Base-by-base conservation (phyloP, 2,329 filamentous ascomycete genomes). In the Colletotrichum noveboracense region DNA sequence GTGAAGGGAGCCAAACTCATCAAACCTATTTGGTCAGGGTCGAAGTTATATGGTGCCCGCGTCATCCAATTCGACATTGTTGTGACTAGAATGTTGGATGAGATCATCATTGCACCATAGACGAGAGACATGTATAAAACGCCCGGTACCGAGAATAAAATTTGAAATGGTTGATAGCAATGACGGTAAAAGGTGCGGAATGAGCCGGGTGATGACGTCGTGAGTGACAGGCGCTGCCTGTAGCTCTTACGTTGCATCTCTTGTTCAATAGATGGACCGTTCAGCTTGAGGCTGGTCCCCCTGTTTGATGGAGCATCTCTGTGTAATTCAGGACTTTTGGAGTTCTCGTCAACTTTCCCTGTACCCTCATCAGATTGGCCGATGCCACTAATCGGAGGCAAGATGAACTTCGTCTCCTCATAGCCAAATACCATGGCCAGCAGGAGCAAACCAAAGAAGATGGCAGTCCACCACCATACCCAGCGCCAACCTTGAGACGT, bases 381-480 rank as follows among this genome's bases (percentile, higher is more conserved):
- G 2, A 64, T 34, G 14, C 34, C 61, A 21, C 36, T 34, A 18
- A 64, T 64, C 0, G 61, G 18, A 32, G 34, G 34, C n/a, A 34
- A 21, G 14, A 21, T 16, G 21, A 64, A 43, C 61, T 43, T 64
- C 7, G 61, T 64, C 61, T 64, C 61, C 32, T 64, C 61, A 5
- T 86, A 89, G 14, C 82, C 76, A 67, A 89, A 88, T 2, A 85
- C 36, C 55, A 89, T 84, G 13, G 84, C 74, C 5, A 88, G 5
- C 1, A 88, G 70, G 7, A 82, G 80, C 10, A 81, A 71, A 4
- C 83, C 83, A 28, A 88, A 80, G 36, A 88, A 80, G 65, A 88
- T 86, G 21, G 81, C 81, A 60, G 80, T 84, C 83, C 83, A 89
- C 87, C 87, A 89, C 84, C 84, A 89, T 1, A 86, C 82, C 87